These are phyloP conservation scores for Pyricularia sp. DNA, from an alignment of 2,329 filamentous ascomycete genomes.

Conservation along the genomic window DNA sequence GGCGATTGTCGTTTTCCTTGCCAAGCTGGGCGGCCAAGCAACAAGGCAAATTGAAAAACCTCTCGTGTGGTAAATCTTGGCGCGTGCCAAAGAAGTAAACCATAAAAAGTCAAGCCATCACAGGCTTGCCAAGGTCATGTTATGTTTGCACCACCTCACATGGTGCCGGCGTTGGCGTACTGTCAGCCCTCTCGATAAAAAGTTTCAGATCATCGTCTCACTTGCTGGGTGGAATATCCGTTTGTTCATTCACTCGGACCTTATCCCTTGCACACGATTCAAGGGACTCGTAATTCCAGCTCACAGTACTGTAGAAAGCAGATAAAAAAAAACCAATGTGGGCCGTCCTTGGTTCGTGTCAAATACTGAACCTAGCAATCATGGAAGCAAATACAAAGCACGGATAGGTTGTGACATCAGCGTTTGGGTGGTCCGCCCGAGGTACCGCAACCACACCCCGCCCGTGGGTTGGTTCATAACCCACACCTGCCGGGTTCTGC, in stretches of 20 bases:
- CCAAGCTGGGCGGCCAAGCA: not conserved
- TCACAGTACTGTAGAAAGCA: not conserved
- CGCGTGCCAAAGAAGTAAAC: not conserved
- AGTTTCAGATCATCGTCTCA: not conserved
- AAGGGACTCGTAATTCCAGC: not conserved
- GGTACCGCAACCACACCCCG: not conserved
- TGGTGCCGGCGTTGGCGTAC: not conserved
- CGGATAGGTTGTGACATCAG: not conserved
- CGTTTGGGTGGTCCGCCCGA: not conserved
- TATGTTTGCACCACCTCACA: not conserved
- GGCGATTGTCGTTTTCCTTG: not conserved
- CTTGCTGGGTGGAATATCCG: not conserved
- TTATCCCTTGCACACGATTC: not conserved
- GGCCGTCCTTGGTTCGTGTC: not conserved
- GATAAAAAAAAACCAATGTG: not conserved
- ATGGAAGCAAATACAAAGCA: not conserved
- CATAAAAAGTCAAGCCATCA: not conserved
- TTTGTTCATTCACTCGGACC: not conserved
- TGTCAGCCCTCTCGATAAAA: not conserved
- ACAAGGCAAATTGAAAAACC: not conserved
- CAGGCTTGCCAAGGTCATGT: not conserved
- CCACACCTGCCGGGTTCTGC: not conserved
- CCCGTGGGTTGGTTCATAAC: not conserved
- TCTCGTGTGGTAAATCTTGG: not conserved
- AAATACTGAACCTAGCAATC: not conserved